These are phyloP conservation scores for Furcasterigmium furcatum DNA, from an alignment of 2,329 filamentous ascomycete genomes.

Conservation along the genomic window DNA sequence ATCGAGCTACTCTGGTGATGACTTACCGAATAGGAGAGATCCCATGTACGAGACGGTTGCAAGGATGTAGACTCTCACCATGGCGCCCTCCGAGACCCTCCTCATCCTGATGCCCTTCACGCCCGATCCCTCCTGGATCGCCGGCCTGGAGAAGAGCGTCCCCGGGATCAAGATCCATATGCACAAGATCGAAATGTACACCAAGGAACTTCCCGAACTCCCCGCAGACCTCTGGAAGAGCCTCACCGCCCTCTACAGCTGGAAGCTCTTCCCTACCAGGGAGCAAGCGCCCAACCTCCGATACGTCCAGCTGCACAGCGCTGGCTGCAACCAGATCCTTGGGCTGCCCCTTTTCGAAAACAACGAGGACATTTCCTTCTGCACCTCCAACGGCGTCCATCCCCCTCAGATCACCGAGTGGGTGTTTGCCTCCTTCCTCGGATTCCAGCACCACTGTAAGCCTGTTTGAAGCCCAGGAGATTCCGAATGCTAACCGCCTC, in stretches of 20 bases:
- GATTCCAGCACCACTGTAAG: constrained; percentile 44
- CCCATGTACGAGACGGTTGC: too few species aligned
- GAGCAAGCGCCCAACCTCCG: constrained; percentile 43
- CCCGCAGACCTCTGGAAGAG: constrained; percentile 29
- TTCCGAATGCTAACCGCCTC: too few species aligned
- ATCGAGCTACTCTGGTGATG: too few species aligned
- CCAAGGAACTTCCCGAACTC: neutral
- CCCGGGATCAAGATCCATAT: neutral
- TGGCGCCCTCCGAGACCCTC: neutral
- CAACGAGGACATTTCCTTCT: constrained; percentile 47
- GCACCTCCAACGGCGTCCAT: constrained; percentile 54
- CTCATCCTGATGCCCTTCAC: neutral
- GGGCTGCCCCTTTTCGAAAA: constrained; percentile 39
- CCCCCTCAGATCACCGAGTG: constrained; percentile 56
- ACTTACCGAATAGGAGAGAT: too few species aligned
- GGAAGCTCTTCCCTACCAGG: constrained; percentile 30
- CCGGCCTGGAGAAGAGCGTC: neutral
- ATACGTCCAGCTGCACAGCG: constrained; percentile 51
- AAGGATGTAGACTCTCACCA: neutral
- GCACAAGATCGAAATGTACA: neutral
- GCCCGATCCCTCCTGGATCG: neutral
- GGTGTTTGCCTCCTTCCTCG: constrained; percentile 49
- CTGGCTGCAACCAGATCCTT: constrained; percentile 48
- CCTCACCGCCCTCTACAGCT: constrained; percentile 33
- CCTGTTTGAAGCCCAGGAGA: neutral